Evolutionary conservation across 257 asterid genomes (phyloP).

Genomic region (Penstemon barbatus): DNA sequence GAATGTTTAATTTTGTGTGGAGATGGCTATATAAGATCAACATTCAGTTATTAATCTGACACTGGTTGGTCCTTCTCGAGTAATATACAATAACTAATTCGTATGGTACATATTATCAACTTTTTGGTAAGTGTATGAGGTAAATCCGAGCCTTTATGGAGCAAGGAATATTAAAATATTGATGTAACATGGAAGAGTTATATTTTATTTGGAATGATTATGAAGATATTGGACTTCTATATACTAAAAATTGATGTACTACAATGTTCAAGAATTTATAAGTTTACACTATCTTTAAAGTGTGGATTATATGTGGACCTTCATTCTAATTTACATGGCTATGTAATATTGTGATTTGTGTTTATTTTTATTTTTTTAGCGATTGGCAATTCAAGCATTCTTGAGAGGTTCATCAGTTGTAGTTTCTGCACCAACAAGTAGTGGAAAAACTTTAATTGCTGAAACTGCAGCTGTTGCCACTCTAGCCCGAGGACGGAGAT

Average conservation of each 20-base stretch:
- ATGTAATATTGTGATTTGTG: slow-evolving; percentile 9
- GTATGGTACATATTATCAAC: slow-evolving; percentile 10
- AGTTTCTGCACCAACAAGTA: slow-evolving; percentile 99
- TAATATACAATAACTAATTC: slow-evolving; percentile 2
- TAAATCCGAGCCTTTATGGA: background rate
- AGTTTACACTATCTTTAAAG: slow-evolving; percentile 10
- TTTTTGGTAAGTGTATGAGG: slow-evolving; percentile 1
- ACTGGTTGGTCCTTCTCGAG: background rate
- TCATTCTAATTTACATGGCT: background rate
- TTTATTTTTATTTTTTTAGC: slow-evolving; percentile 34
- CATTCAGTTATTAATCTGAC: background rate
- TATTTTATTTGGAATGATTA: slow-evolving; percentile 16
- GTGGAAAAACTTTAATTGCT: slow-evolving; percentile 99
- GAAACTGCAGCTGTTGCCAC: slow-evolving; percentile 99
- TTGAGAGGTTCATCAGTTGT: slow-evolving; percentile 93
- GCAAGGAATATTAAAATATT: background rate
- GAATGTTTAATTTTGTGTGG: slow-evolving; percentile 15
- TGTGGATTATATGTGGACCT: background rate
- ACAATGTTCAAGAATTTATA: background rate
- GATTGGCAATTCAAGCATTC: slow-evolving; percentile 79
- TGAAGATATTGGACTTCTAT: background rate
- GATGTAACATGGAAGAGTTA: background rate
- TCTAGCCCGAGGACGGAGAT: slow-evolving; percentile 76
- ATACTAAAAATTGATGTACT: background rate
- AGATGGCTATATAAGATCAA: slow-evolving; percentile 6